A percentile compares a stretch with the other conserved stretches of the same genome.
Conservation (phyloP, 75 land plant genomes). For the Sequoia sempervirens region DNA sequence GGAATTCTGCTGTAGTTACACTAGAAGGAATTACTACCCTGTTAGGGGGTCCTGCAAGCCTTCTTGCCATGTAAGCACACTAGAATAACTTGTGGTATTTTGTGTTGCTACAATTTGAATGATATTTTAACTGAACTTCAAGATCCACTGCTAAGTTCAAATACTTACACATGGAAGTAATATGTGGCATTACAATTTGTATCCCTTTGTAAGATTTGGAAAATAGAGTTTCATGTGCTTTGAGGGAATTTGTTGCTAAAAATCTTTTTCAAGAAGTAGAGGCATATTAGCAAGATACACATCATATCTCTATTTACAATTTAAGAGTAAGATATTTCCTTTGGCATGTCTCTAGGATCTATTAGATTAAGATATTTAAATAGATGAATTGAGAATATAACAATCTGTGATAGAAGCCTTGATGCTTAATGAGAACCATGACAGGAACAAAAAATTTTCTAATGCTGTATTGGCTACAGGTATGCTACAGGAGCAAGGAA, state of each 20-base stretch:
- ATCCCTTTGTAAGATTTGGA: neutral
- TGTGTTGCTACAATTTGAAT: neutral
- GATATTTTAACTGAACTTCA: neutral
- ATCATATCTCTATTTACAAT: neutral
- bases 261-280: neutral
- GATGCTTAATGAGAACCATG: neutral
- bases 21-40: constrained; percentile 86
- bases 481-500: constrained; percentile 74
- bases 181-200: neutral
- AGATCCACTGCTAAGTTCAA: constrained; percentile 1
- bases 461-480: constrained; percentile 32
- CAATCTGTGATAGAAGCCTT: neutral
- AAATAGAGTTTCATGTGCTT: constrained; percentile 2
- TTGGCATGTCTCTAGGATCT: neutral
- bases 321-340: neutral
- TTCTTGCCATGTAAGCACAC: constrained; percentile 73
- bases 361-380: neutral
- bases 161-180: neutral
- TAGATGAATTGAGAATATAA: neutral
- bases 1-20: constrained; percentile 67
- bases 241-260: neutral
- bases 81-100: neutral
- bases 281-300: too few species aligned
- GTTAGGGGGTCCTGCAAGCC: constrained; percentile 75
- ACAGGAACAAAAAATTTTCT: neutral